A percentile compares a stretch with the other conserved stretches of the same genome.
Conservation (phyloP, 78 protist genomes). For the Mantamonas sphyraenae region DNA sequence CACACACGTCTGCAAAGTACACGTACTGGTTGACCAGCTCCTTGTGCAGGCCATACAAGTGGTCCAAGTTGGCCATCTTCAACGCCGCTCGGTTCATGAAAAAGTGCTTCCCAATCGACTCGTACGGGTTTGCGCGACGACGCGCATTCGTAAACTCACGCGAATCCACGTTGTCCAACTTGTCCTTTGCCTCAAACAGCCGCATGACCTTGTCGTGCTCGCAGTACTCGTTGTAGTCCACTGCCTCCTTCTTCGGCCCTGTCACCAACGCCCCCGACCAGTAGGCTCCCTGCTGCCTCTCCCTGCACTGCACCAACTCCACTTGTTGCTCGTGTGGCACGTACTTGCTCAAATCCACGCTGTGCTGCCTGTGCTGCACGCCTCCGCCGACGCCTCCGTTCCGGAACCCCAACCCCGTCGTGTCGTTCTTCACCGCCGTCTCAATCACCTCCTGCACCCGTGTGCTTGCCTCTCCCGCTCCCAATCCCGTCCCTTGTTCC, state of each 20-base stretch:
- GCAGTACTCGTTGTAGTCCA: slow-evolving; percentile 12
- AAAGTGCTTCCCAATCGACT: slow-evolving; percentile 40
- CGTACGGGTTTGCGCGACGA: slow-evolving; percentile 61
- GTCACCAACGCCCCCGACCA: no score
- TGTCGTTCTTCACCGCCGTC: no score
- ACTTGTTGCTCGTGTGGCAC: no score
- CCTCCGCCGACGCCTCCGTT: no score
- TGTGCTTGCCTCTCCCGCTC: no score
- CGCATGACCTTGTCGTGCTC: slow-evolving; percentile 5
- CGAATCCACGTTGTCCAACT: slow-evolving; percentile 23
- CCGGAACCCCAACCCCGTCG: no score
- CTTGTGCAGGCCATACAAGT: slow-evolving; percentile 7
- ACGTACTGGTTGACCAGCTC: background rate
- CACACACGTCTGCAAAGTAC: slow-evolving; percentile 63
- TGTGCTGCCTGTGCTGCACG: no score
- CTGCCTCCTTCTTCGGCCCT: background rate
- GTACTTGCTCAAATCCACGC: no score
- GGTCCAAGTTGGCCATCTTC: slow-evolving; percentile 78
- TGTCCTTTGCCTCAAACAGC: slow-evolving; percentile 13
- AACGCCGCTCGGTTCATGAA: slow-evolving; percentile 85
- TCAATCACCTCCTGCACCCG: no score
- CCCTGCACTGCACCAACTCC: no score
- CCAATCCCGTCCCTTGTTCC: no score
- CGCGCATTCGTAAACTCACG: slow-evolving; percentile 37
- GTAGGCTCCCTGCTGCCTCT: no score